phyloP scores from a whole-genome alignment of 2,329 filamentous ascomycete species.

The Raffaelea deltoideospora region DNA sequence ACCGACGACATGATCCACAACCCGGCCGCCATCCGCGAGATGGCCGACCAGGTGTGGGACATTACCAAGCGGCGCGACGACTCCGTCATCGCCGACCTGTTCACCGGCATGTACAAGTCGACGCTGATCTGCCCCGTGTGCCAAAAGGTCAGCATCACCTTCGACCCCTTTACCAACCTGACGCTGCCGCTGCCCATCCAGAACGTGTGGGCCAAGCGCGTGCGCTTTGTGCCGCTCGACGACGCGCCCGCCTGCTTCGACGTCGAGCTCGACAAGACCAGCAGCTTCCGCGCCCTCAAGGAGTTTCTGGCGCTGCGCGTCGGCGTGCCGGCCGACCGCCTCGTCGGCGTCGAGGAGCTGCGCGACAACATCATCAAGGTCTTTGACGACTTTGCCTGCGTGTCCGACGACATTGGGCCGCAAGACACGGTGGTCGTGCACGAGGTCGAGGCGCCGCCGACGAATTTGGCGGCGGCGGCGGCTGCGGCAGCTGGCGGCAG shows the following conservation, averaged over 20 bases:
- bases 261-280: conserved; percentile 68
- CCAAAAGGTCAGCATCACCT: conserved; percentile 93
- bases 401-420: conserved; percentile 55
- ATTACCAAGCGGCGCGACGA: conserved; percentile 89
- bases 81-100: conserved; percentile 87
- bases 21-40: conserved; percentile 60
- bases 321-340: conserved; percentile 44
- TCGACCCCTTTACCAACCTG: conserved; percentile 92
- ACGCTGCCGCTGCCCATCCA: conserved; percentile 83
- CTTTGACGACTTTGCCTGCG: conserved; percentile 52
- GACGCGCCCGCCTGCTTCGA: conserved; percentile 55
- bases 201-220: conserved; percentile 58
- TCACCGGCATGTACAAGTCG: conserved; percentile 97
- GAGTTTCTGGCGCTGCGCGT: conserved; percentile 53
- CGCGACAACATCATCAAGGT: conserved; percentile 75
- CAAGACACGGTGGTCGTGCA: conserved; percentile 55
- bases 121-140: conserved; percentile 85
- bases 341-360: conserved; percentile 77
- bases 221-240: conserved; percentile 66
- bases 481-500: background rate
- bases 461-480: conserved; percentile 53
- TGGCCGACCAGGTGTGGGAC: conserved; percentile 79
- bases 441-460: conserved; percentile 66
- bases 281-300: conserved; percentile 53
- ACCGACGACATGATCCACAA: conserved; percentile 91